Evolutionary conservation across 768 basidiomycete species (phyloP), one percentile per base, ranked within the genome.

Genomic region (Trametes coccinea): DNA sequence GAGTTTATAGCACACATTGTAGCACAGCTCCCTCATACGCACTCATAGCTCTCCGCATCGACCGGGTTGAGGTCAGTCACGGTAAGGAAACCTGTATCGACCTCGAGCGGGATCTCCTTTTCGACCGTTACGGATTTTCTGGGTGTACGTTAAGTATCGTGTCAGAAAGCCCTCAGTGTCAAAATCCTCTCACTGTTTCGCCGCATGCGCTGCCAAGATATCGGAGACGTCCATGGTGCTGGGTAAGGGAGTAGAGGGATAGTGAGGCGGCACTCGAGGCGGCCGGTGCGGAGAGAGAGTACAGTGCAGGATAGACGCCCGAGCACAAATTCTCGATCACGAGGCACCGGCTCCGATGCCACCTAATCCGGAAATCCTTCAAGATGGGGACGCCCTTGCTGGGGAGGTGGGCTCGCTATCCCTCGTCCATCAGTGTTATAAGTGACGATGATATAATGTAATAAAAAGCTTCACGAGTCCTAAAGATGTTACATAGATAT

Each of bases 31-130:
- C 22, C 52, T 45, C 10, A 45, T 37, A 6, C 86, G 66, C 63
- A 95, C 94, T 80, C 76, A 81, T 98, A 97, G 67, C 79, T 84
- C 59, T 93, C 91, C 50, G 83, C 82, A 73, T 98, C 94, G 64
- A 94, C 85, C 11, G 90, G 85, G 73, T 93, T 95, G 22, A 82
- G 82, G 77, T 99, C 96, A 49, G 92, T 92, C 1, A 92, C 93
- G 4, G 90, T 83, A 17, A 99, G 80, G 44, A 90, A 82, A 4
- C 92, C 95, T 4, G 88, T 70, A 76, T 99, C 97, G 60, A 93
- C 79, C 45, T 88, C 85, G 63, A 93, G 82, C 6, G 90, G 85
- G 8, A 83, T 86, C 54, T 92, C 90, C 72, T 91, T 93, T 72
- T 92, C 87, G 58, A 92, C 87, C 37, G 77, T 74, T 40, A 84